Percentiles rank a stretch among this genome's conserved stretches.
Conservation (phyloP, 208 protist genomes). For the Acanthamoeba royreba region DNA sequence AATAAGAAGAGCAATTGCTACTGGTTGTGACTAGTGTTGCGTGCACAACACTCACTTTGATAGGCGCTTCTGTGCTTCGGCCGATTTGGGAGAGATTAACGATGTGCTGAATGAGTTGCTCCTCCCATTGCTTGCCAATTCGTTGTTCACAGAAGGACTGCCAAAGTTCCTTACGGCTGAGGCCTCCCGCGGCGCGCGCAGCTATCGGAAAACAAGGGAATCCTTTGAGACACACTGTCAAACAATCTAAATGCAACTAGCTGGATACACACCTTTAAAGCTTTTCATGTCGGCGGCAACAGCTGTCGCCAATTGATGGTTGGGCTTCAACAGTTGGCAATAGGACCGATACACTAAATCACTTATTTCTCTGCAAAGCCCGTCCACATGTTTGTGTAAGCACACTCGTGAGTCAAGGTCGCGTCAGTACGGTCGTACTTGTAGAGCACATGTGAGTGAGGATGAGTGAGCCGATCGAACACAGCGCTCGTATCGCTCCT, state of each 20-base stretch:
- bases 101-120: not conserved
- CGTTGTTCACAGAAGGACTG: not conserved
- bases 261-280: not conserved
- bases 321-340: not conserved
- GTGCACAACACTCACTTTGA: not conserved
- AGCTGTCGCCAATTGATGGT: not conserved
- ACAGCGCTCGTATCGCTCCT: not conserved
- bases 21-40: not conserved
- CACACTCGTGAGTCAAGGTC: not conserved
- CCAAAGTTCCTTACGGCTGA: not conserved
- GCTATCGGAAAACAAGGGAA: too few species aligned
- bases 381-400: not conserved
- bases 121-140: not conserved
- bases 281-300: not conserved
- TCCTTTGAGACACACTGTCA: not conserved
- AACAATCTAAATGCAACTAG: not conserved
- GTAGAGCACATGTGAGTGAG: not conserved
- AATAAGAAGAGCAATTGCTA: not conserved
- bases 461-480: not conserved
- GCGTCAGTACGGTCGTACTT: not conserved
- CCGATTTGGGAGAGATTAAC: not conserved
- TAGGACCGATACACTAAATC: not conserved
- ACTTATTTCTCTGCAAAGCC: not conserved
- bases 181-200: not conserved
- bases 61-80: not conserved